Conservation (phyloP, 1,284 basidiomycete species). For the Papiliotrema terrestris region DNA sequence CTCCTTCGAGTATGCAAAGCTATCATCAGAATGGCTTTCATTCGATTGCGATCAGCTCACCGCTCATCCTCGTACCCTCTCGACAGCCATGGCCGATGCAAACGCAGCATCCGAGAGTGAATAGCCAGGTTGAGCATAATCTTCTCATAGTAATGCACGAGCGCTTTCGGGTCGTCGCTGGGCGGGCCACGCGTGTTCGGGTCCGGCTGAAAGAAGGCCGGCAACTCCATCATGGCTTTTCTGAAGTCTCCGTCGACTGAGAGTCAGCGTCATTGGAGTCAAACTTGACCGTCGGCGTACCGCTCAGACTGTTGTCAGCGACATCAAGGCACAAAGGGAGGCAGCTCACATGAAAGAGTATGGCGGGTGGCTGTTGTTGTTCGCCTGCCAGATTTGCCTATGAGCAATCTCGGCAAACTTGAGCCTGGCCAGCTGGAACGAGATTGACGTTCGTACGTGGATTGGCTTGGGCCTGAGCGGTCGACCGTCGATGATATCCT, state of each 20-base stretch:
- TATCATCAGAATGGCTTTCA: conserved; percentile 10
- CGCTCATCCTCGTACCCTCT: conserved; percentile 45
- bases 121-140: conserved; percentile 48
- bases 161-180: conserved; percentile 32
- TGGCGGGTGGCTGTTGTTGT: conserved; percentile 46
- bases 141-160: conserved; percentile 49
- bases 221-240: conserved; percentile 48
- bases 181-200: conserved; percentile 21
- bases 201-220: conserved; percentile 47
- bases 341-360: conserved; percentile 47
- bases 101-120: conserved; percentile 47
- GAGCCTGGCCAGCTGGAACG: conserved; percentile 48
- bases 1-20: conserved; percentile 49
- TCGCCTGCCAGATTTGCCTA: conserved; percentile 50
- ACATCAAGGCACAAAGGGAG: not conserved
- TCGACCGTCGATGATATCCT: conserved; percentile 48
- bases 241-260: conserved; percentile 47
- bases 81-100: conserved; percentile 48
- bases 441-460: conserved; percentile 47
- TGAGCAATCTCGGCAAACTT: conserved; percentile 48
- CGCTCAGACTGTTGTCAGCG: conserved; percentile 17
- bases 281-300: conserved; percentile 6
- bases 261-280: not conserved
- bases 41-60: conserved; percentile 11
- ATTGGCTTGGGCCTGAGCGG: conserved; percentile 43